Evolutionary conservation across 352 stramenopile species (phyloP).

Genomic region (Globisporangium lucens): DNA sequence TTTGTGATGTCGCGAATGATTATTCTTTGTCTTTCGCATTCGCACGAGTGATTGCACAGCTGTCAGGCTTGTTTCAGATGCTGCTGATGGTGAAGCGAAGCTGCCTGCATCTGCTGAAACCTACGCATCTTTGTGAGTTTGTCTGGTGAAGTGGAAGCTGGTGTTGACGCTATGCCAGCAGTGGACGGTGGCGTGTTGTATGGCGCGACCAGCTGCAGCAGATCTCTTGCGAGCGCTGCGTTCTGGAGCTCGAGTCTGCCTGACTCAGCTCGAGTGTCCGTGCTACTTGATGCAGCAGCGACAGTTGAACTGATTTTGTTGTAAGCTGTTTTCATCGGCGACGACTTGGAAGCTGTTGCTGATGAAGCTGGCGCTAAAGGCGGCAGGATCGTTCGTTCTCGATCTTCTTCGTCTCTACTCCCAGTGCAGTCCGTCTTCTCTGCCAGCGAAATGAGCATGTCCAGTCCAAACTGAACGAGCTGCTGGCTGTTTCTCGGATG

Average conservation of each 20-base stretch:
- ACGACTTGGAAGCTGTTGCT: neutral
- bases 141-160: constrained; percentile 11
- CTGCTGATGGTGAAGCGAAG: constrained; percentile 8
- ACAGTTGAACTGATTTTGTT: neutral
- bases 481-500: constrained; percentile 62
- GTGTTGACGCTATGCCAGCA: neutral
- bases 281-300: neutral
- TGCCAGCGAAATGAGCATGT: constrained; percentile 56
- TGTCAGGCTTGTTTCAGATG: neutral
- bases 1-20: neutral
- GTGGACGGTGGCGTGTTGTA: constrained; percentile 30
- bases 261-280: neutral
- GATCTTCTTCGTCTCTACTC: constrained; percentile 18
- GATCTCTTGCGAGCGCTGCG: constrained; percentile 42
- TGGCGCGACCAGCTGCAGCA: constrained; percentile 56
- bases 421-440: constrained; percentile 21
- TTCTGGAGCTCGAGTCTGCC: constrained; percentile 35
- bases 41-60: neutral
- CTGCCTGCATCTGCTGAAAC: constrained; percentile 15
- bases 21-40: neutral
- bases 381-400: constrained; percentile 21
- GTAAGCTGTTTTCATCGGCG: constrained; percentile 6
- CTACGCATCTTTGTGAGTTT: constrained; percentile 20
- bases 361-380: constrained; percentile 8
- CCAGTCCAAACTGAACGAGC: constrained; percentile 54